phyloP scores from a whole-genome alignment of 2,329 filamentous ascomycete species.

The Xylaria sp. region DNA sequence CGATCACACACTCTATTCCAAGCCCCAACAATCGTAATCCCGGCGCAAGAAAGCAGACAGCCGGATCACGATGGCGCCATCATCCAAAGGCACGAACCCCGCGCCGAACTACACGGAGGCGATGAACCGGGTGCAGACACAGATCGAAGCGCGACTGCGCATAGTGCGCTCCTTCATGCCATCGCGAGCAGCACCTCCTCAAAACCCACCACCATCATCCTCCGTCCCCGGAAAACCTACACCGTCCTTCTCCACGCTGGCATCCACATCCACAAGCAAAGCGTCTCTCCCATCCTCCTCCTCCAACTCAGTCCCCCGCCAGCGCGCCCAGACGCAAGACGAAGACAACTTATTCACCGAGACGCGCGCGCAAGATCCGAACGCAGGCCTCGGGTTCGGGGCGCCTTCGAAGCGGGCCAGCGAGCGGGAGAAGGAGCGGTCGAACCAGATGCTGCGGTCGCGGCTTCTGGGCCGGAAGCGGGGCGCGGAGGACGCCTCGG shows the following conservation, averaged over 20 bases:
- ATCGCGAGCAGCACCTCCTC: conserved; percentile 9
- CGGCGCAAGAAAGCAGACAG: not conserved
- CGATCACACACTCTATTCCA: too few relatives aligned
- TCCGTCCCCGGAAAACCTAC: conserved; percentile 20
- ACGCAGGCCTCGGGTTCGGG: conserved; percentile 42
- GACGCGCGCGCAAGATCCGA: conserved; percentile 41
- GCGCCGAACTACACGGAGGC: conserved; percentile 46
- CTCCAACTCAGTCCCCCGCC: not conserved
- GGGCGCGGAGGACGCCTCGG: conserved; percentile 25
- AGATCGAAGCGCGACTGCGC: conserved; percentile 40
- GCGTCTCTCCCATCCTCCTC: not conserved
- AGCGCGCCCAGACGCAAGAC: conserved; percentile 16
- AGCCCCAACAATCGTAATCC: conserved; percentile 1
- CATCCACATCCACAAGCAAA: conserved; percentile 21
- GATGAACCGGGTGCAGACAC: conserved; percentile 48
- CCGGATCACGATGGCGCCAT: conserved; percentile 41
- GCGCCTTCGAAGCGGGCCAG: conserved; percentile 5
- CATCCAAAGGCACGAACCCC: conserved; percentile 45
- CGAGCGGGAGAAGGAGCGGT: conserved; percentile 24
- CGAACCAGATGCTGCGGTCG: conserved; percentile 40
- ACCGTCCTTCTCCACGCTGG: conserved; percentile 37
- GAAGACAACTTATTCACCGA: conserved; percentile 40
- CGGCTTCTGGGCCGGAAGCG: conserved; percentile 41
- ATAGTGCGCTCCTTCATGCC: conserved; percentile 36
- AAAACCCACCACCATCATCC: conserved; percentile 1